Percentiles rank a stretch among this genome's conserved stretches.
Conservation (phyloP, 2,329 filamentous ascomycete species). For the Aspergillus unguis region DNA sequence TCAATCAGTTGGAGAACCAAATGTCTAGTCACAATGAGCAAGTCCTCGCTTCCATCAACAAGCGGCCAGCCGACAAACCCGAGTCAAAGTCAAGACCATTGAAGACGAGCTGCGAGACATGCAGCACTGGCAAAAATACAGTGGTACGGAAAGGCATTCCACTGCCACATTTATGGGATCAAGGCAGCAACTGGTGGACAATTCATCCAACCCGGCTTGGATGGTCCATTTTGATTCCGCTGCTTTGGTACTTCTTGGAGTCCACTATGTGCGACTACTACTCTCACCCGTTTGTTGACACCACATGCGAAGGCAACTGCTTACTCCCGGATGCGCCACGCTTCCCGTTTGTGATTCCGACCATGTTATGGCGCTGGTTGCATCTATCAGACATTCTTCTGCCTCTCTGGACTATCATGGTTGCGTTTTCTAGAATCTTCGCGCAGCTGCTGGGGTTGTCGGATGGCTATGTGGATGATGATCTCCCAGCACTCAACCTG, state of each 20-base stretch:
- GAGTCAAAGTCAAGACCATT: slow-evolving; percentile 1
- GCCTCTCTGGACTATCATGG: slow-evolving; percentile 29
- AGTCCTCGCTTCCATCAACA: slow-evolving; percentile 16
- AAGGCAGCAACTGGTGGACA: slow-evolving; percentile 25
- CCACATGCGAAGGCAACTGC: slow-evolving; percentile 49
- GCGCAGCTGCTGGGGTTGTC: slow-evolving; percentile 39
- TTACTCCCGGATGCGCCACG: slow-evolving; percentile 51
- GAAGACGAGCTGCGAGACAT: slow-evolving; percentile 22
- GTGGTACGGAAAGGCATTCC: slow-evolving; percentile 29
- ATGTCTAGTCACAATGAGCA: slow-evolving; percentile 28
- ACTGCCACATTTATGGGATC: slow-evolving; percentile 37
- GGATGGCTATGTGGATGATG: slow-evolving; percentile 44
- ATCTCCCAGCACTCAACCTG: slow-evolving; percentile 23
- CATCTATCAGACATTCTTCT: slow-evolving; percentile 31
- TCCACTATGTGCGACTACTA: slow-evolving; percentile 49
- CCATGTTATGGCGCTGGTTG: slow-evolving; percentile 50
- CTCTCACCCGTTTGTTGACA: slow-evolving; percentile 50
- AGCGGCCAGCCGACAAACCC: not conserved
- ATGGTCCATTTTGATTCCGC: slow-evolving; percentile 39
- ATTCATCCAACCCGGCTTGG: slow-evolving; percentile 37
- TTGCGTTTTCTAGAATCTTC: slow-evolving; percentile 31
- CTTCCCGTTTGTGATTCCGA: slow-evolving; percentile 56
- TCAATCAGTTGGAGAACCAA: slow-evolving; percentile 38
- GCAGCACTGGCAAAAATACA: slow-evolving; percentile 25
- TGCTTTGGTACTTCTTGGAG: slow-evolving; percentile 51